Percentiles rank a stretch among this genome's conserved stretches.
These are phyloP conservation scores for Aspergillus novoparasiticus DNA, from an alignment of 2,329 filamentous ascomycete species.

Conservation along the genomic window DNA sequence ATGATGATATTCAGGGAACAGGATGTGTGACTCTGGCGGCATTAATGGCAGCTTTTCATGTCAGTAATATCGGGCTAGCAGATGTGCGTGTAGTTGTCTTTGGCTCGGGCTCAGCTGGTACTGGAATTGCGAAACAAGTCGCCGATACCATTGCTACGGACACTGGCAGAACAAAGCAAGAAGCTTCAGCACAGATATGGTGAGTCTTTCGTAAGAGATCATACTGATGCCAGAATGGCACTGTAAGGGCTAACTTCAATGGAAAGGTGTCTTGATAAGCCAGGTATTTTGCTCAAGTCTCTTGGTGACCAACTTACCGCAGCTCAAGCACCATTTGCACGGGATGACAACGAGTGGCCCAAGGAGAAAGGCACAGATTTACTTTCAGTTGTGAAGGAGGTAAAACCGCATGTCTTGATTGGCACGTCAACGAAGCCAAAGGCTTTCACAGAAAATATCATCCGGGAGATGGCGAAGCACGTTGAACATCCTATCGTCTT, in stretches of 20 bases:
- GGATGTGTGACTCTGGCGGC: slow-evolving; percentile 85
- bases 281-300: slow-evolving; percentile 70
- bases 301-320: slow-evolving; percentile 63
- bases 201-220: slow-evolving; percentile 36
- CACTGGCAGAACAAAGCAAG: slow-evolving; percentile 66
- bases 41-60: slow-evolving; percentile 73
- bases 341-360: slow-evolving; percentile 64
- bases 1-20: slow-evolving; percentile 88
- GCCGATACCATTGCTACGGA: slow-evolving; percentile 75
- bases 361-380: slow-evolving; percentile 61
- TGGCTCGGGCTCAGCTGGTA: slow-evolving; percentile 79
- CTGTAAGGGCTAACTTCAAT: background rate
- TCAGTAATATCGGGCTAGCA: slow-evolving; percentile 65
- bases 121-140: slow-evolving; percentile 83
- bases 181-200: slow-evolving; percentile 81
- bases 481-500: slow-evolving; percentile 75
- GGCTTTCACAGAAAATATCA: slow-evolving; percentile 73
- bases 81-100: slow-evolving; percentile 76
- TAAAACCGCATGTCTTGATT: slow-evolving; percentile 79
- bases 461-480: slow-evolving; percentile 75
- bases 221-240: background rate
- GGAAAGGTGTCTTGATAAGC: slow-evolving; percentile 75
- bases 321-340: slow-evolving; percentile 69
- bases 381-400: slow-evolving; percentile 66
- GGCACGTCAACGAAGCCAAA: slow-evolving; percentile 80